Percentiles rank a stretch among this genome's conserved stretches.
Conservation (phyloP, 306 rosid species). For the Vigna unguiculata region DNA sequence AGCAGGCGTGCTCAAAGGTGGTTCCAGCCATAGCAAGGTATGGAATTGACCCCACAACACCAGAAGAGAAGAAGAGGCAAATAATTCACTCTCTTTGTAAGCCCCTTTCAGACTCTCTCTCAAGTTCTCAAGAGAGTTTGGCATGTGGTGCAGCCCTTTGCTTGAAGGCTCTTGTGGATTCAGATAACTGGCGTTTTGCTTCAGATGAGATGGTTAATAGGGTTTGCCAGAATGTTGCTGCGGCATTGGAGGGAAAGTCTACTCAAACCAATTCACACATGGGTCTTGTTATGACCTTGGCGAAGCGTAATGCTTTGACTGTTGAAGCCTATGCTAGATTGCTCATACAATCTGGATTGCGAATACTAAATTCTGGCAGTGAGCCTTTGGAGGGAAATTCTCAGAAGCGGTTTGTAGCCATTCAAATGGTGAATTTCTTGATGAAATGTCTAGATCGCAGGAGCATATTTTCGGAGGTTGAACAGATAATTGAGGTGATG, state of each 20-base stretch:
- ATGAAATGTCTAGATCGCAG: constrained; percentile 81
- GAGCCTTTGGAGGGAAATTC: constrained; percentile 73
- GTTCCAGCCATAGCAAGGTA: constrained; percentile 89
- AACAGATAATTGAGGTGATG: constrained; percentile 77
- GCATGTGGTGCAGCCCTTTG: constrained; percentile 88
- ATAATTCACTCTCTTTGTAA: constrained; percentile 75
- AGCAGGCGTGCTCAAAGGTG: constrained; percentile 90
- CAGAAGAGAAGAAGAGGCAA: constrained; percentile 71
- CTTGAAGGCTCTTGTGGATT: constrained; percentile 82
- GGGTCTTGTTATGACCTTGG: constrained; percentile 85
- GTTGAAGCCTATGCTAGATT: constrained; percentile 93
- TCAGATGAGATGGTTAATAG: constrained; percentile 83
- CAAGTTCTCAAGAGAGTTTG: constrained; percentile 79
- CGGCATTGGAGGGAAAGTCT: constrained; percentile 73
- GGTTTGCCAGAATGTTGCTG: constrained; percentile 88
- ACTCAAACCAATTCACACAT: constrained; percentile 79
- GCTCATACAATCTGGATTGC: constrained; percentile 70
- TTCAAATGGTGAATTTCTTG: constrained; percentile 85
- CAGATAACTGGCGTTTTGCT: constrained; percentile 93
- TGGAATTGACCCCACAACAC: constrained; percentile 86
- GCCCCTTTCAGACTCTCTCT: constrained; percentile 77
- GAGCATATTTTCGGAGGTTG: constrained; percentile 78
- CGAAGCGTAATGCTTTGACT: constrained; percentile 74
- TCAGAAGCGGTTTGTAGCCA: constrained; percentile 73
- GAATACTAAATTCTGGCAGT: constrained; percentile 61